Evolutionary conservation across 371 early-diverging fungal genomes (phyloP).

Genomic region (Apophysomyces trapeziformis): DNA sequence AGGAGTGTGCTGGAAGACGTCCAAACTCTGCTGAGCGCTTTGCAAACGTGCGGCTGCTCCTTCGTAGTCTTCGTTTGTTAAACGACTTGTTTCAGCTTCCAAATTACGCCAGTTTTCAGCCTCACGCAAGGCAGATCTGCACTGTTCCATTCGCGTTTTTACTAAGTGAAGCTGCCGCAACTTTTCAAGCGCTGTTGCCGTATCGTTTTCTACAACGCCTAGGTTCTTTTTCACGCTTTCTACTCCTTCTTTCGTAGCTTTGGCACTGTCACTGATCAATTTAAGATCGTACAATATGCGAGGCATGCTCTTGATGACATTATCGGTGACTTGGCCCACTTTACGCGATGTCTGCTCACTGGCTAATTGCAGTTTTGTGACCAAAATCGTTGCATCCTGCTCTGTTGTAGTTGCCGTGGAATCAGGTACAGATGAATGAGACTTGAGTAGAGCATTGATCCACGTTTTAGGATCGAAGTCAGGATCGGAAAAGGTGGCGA

Average conservation of each 20-base stretch:
- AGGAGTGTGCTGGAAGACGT: slow-evolving; percentile 67
- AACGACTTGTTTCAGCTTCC: slow-evolving; percentile 66
- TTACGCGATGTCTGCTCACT: slow-evolving; percentile 57
- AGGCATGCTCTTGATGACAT: slow-evolving; percentile 62
- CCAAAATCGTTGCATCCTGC: slow-evolving; percentile 60
- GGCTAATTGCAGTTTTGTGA: slow-evolving; percentile 62
- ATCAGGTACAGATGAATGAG: slow-evolving; percentile 14
- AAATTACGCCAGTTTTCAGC: slow-evolving; percentile 82
- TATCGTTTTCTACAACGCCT: slow-evolving; percentile 27
- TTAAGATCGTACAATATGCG: slow-evolving; percentile 69
- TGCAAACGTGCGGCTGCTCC: slow-evolving; percentile 63
- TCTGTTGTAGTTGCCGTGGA: slow-evolving; percentile 22
- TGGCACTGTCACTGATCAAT: slow-evolving; percentile 60
- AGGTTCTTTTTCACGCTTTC: slow-evolving; percentile 50
- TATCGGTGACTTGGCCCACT: slow-evolving; percentile 54
- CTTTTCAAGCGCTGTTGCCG: slow-evolving; percentile 60
- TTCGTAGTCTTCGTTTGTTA: slow-evolving; percentile 64
- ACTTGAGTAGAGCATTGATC: slow-evolving; percentile 59
- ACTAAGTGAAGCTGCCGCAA: slow-evolving; percentile 71
- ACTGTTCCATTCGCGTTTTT: slow-evolving; percentile 71
- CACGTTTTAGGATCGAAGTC: slow-evolving; percentile 67
- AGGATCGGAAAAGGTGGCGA: slow-evolving; percentile 37
- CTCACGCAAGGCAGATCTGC: slow-evolving; percentile 59
- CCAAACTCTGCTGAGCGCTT: slow-evolving; percentile 70
- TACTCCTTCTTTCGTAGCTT: slow-evolving; percentile 52